Conservation (phyloP, 768 basidiomycete genomes). For the Cyclocybe cylindracea region DNA sequence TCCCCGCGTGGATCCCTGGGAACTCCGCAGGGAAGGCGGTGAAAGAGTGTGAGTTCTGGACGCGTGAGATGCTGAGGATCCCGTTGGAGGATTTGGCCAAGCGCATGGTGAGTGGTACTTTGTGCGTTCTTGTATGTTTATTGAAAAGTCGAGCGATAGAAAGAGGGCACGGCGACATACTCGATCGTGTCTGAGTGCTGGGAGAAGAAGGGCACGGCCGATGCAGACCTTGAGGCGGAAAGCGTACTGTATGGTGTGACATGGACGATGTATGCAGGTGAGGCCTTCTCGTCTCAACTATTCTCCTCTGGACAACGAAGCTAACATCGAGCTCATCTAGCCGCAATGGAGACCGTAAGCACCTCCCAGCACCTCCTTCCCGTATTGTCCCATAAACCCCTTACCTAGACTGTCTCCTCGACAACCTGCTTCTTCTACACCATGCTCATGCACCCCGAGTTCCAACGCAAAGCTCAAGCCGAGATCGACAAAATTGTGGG, state of each 20-base stretch:
- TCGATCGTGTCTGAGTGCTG: too few relatives aligned
- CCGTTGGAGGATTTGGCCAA: slow-evolving; percentile 11
- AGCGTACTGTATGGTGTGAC: slow-evolving; percentile 1
- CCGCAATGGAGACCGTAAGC: slow-evolving; percentile 16
- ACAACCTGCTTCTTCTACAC: slow-evolving; percentile 25
- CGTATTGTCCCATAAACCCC: background rate
- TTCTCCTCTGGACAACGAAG: background rate
- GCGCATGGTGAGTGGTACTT: background rate
- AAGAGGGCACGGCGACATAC: too few relatives aligned
- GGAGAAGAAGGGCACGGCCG: too few relatives aligned
- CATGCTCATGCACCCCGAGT: slow-evolving; percentile 28
- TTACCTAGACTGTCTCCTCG: slow-evolving; percentile 9
- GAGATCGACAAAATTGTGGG: slow-evolving; percentile 36
- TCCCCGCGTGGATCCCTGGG: slow-evolving; percentile 22
- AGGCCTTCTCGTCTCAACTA: background rate
- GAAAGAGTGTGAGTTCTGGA: slow-evolving; percentile 16
- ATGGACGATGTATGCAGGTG: slow-evolving; percentile 14
- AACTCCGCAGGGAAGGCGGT: slow-evolving; percentile 5
- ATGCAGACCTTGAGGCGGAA: too few relatives aligned
- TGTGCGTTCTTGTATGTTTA: too few relatives aligned
- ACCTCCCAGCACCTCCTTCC: too few relatives aligned
- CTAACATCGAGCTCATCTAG: background rate
- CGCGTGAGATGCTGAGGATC: slow-evolving; percentile 7
- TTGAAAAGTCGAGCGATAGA: too few relatives aligned
- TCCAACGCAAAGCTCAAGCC: slow-evolving; percentile 31